A percentile compares a stretch with the other conserved stretches of the same genome.
These are phyloP conservation scores for Parafenestella ontariensis DNA, from an alignment of 2,329 filamentous ascomycete genomes.

Conservation along the genomic window DNA sequence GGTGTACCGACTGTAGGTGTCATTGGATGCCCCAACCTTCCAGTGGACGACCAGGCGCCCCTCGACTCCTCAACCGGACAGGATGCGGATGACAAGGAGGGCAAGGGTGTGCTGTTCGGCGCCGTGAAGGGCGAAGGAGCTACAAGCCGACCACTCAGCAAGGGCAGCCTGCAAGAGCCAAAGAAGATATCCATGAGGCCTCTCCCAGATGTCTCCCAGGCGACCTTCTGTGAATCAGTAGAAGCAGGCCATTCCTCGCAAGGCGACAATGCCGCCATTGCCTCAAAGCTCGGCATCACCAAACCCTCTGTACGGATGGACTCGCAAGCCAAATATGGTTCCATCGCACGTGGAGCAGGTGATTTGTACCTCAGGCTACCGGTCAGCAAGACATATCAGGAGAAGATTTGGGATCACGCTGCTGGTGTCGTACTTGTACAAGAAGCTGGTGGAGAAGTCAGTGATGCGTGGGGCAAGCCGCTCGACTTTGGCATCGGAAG, in stretches of 20 bases:
- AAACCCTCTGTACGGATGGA: constrained; percentile 93
- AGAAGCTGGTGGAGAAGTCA: constrained; percentile 91
- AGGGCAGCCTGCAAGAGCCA: constrained; percentile 60
- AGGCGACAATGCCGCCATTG: constrained; percentile 84
- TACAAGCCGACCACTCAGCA: constrained; percentile 74
- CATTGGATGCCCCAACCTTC: constrained; percentile 93
- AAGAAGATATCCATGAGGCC: constrained; percentile 81
- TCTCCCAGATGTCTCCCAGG: constrained; percentile 74
- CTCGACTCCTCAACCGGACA: constrained; percentile 75
- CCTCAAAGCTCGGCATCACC: constrained; percentile 83
- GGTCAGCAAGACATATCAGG: constrained; percentile 84
- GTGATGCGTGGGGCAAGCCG: constrained; percentile 82
- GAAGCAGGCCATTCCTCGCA: constrained; percentile 93
- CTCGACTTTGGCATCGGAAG: constrained; percentile 87
- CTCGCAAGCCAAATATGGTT: constrained; percentile 97
- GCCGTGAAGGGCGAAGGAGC: constrained; percentile 82
- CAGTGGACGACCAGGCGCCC: constrained; percentile 78
- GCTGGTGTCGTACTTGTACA: constrained; percentile 93
- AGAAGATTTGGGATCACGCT: constrained; percentile 99
- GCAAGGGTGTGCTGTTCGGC: constrained; percentile 86
- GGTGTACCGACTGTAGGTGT: constrained; percentile 94
- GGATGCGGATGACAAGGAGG: constrained; percentile 75
- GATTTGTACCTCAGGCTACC: constrained; percentile 94
- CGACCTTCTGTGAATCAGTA: constrained; percentile 96
- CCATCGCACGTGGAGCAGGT: constrained; percentile 89